A percentile compares a stretch with the other conserved stretches of the same genome.
phyloP scores from a whole-genome alignment of 176 grass and related monocot species.

The Rhynchospora pubera region DNA sequence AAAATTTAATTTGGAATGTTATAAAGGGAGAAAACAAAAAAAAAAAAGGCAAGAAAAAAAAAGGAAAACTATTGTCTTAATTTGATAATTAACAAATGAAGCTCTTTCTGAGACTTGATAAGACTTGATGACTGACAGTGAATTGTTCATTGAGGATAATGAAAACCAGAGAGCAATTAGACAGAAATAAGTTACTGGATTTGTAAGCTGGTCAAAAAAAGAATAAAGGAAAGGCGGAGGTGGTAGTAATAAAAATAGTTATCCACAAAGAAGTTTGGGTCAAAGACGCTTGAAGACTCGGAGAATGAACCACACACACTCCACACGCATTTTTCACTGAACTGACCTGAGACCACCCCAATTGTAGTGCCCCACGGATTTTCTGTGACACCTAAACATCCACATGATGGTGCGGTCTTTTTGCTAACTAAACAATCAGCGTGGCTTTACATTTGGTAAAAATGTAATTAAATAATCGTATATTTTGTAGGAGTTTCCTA shows the following conservation, averaged over 20 bases:
- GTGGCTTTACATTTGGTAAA: no score
- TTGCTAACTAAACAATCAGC: no score
- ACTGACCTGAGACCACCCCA: not conserved
- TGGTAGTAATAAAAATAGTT: constrained; percentile 19
- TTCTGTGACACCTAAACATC: not conserved
- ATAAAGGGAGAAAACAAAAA: not conserved
- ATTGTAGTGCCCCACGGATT: not conserved
- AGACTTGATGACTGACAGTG: no score
- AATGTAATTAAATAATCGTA: no score
- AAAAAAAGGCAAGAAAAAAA: no score
- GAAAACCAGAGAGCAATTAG: constrained; percentile 25
- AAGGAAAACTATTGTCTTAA: not conserved
- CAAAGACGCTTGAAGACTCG: constrained; percentile 52
- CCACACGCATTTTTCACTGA: constrained; percentile 19
- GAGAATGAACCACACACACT: not conserved
- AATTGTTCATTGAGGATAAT: not conserved
- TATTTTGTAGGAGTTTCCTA: no score
- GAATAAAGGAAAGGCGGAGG: not conserved
- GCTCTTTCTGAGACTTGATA: not conserved
- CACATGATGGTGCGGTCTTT: no score
- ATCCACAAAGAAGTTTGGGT: constrained; percentile 34
- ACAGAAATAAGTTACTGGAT: constrained; percentile 11
- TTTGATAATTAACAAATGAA: not conserved
- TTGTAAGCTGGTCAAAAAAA: constrained; percentile 29
- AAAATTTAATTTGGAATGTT: not conserved